Conservation (phyloP, 331 rosid species). For the Spiraea crenata region DNA sequence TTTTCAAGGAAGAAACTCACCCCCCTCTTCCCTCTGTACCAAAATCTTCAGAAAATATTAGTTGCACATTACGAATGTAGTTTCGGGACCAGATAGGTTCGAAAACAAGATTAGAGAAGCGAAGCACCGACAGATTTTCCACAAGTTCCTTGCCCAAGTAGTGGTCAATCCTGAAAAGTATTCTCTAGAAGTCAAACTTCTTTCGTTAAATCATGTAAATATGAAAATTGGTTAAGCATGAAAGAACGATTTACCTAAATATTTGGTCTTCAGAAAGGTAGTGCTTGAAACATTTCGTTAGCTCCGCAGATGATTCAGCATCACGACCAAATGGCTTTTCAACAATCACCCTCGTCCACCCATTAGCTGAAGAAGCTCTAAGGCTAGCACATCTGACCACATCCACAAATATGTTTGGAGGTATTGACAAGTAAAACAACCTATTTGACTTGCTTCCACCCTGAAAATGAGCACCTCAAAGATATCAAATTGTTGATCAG, state of each 20-base stretch:
- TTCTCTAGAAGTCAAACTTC: conserved; percentile 23
- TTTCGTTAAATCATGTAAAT: conserved; percentile 9
- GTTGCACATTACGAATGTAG: conserved; percentile 88
- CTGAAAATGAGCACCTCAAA: conserved; percentile 43
- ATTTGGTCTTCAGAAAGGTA: conserved; percentile 89
- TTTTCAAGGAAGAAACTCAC: conserved; percentile 46
- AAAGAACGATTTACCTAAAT: conserved; percentile 57
- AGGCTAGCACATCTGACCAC: conserved; percentile 82
- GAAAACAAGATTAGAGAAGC: conserved; percentile 93
- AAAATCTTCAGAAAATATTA: conserved; percentile 95
- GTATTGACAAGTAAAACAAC: conserved; percentile 85
- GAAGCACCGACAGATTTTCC: conserved; percentile 95
- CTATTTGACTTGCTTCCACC: conserved; percentile 72
- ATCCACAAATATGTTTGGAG: conserved; percentile 90
- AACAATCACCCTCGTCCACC: conserved; percentile 97
- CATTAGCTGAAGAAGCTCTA: conserved; percentile 74
- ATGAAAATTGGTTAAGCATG: background rate
- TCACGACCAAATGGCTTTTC: conserved; percentile 99
- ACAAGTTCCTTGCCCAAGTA: conserved; percentile 99
- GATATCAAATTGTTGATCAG: conserved; percentile 4
- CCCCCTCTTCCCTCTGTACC: conserved; percentile 98
- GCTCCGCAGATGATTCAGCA: conserved; percentile 75
- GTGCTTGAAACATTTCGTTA: conserved; percentile 71
- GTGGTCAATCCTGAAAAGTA: conserved; percentile 82
- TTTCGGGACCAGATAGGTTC: conserved; percentile 94